A percentile compares a stretch with the other conserved stretches of the same genome.
These are phyloP conservation scores for Colletotrichum karsti DNA, from an alignment of 2,329 filamentous ascomycete species.

Conservation along the genomic window DNA sequence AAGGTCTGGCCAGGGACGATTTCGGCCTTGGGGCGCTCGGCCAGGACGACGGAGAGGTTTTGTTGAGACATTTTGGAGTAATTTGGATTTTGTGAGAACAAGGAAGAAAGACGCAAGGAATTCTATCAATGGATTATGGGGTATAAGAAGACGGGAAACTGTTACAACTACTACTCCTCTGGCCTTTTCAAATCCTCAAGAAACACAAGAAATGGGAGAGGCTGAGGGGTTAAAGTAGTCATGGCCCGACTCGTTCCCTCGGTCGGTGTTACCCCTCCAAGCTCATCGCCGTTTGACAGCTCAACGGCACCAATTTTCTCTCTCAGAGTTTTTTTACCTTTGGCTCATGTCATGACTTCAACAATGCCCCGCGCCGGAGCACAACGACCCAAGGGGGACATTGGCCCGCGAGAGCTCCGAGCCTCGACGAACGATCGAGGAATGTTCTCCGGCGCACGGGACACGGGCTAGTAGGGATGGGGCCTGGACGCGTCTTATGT, in stretches of 20 bases:
- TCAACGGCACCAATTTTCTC: neutral
- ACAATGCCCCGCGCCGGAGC: slow-evolving; percentile 25
- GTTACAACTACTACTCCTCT: neutral
- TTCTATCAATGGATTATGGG: neutral
- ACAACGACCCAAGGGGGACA: slow-evolving; percentile 21
- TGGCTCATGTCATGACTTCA: slow-evolving; percentile 25
- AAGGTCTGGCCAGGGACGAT: slow-evolving; percentile 76
- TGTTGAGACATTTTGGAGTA: slow-evolving; percentile 47
- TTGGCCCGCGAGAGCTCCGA: slow-evolving; percentile 24
- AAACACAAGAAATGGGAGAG: neutral
- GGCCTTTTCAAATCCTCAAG: too few species aligned
- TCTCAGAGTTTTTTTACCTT: neutral
- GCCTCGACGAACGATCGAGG: slow-evolving; percentile 22
- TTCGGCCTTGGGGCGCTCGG: slow-evolving; percentile 66
- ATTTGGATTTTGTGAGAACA: neutral
- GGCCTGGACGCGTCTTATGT: slow-evolving; percentile 5
- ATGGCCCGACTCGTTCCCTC: neutral
- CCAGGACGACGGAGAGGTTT: slow-evolving; percentile 65
- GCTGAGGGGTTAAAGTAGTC: neutral
- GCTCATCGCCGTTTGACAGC: neutral
- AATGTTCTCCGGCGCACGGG: slow-evolving; percentile 27
- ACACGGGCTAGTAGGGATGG: slow-evolving; percentile 26
- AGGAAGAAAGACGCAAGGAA: neutral
- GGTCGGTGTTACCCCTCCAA: slow-evolving; percentile 3
- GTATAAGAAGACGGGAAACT: neutral